Base-by-base conservation (phyloP, 768 basidiomycete genomes). In the Tulasnella sp. region DNA sequence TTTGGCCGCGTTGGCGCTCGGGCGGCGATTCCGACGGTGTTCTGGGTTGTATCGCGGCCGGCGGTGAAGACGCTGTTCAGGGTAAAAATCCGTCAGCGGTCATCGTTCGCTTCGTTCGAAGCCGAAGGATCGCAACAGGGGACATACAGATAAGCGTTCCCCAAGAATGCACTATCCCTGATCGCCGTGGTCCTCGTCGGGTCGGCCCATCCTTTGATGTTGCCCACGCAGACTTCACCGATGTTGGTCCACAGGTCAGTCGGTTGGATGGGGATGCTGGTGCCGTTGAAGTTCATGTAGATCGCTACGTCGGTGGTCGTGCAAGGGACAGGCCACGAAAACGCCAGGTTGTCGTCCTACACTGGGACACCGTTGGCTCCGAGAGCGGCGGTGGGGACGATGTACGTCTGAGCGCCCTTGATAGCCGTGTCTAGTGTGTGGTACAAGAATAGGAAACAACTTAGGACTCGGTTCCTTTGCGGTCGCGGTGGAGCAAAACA, bases 181-280 rank as follows among this genome's bases (percentile, higher is more conserved):
- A 78, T 72, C 37, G 34, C 54, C 1, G 77, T 78, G 3, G 77
- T 78, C 28, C 77, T 48, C 28, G 77, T 44, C 28, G 54, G 77
- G 28, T 78, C 77, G 16, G 58, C 58, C 77, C 77, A 78, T 40
- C 77, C 77, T 78, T 72, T 78, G 50, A 78, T 64, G 69, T 78
- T 78, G 20, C 77, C 77, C 41, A 78, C 77, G 42, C 77, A 78
- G 6, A 72, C 69, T 14, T 48, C 75, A 1, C 77, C 77, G 37
- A 78, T 24, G 69, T 40, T 44, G 22, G 37, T 64, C 58, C 54
- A 78, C 37, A 78, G 24, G 28, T 78, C 77, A 9, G 48, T n/a
- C 14, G 77, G 60, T 14, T 42, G 58, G 48, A 78, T 60, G 50
- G 77, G 77, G 20, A 78, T 64, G 58, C 58, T 72, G 7, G 60